These are phyloP conservation scores for Oryza meyeriana DNA, from an alignment of 176 grass and related monocot genomes.

Conservation along the genomic window DNA sequence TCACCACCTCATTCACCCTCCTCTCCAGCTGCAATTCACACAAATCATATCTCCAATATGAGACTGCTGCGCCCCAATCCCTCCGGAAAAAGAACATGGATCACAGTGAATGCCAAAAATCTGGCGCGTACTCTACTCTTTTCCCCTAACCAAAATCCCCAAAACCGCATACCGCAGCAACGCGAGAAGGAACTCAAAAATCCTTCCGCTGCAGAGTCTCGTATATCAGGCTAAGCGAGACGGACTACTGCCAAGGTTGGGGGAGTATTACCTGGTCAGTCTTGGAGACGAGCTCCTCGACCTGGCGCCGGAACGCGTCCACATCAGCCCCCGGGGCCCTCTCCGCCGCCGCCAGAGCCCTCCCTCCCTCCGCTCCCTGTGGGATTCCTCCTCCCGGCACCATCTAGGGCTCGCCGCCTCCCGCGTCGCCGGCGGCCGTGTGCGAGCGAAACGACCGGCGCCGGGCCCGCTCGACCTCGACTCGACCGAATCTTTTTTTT, in stretches of 20 bases:
- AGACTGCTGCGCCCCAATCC: neutral
- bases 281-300: constrained; percentile 46
- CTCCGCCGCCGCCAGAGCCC: neutral
- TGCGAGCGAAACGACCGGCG: neutral
- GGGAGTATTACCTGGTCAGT: constrained; percentile 43
- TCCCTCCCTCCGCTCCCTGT: neutral
- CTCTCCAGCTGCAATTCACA: constrained; percentile 56
- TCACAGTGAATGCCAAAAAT: neutral
- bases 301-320: constrained; percentile 41
- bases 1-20: constrained; percentile 54
- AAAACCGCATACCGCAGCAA: neutral
- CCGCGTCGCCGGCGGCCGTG: neutral
- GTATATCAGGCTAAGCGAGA: neutral
- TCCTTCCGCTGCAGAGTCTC: neutral
- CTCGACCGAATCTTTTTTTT: neutral
- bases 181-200: neutral
- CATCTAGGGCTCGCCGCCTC: constrained; percentile 28
- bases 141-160: neutral
- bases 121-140: neutral
- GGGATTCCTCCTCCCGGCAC: constrained; percentile 24
- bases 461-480: too few species aligned
- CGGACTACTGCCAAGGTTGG: neutral
- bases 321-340: neutral
- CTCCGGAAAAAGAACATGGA: neutral
- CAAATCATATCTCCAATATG: neutral